A percentile compares a stretch with the other conserved stretches of the same genome.
These are phyloP conservation scores for Leccinum angustisporum DNA, from an alignment of 1,284 basidiomycete species.

Conservation along the genomic window DNA sequence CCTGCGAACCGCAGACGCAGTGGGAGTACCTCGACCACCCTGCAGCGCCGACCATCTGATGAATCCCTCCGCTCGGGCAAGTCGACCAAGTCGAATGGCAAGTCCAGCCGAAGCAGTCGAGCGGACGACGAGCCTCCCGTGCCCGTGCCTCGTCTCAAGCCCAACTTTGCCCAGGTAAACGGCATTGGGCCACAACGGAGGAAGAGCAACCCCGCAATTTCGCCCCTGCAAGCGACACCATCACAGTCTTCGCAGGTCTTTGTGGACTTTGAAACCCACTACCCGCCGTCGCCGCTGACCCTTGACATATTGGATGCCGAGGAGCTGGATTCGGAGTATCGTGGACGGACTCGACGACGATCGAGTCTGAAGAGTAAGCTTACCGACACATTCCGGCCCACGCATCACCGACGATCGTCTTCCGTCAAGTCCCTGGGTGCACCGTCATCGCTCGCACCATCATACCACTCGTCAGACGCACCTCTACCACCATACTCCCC, in stretches of 20 bases:
- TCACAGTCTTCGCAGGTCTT: constrained; percentile 39
- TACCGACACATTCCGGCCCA: constrained; percentile 44
- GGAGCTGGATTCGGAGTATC: constrained; percentile 34
- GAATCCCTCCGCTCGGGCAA: constrained; percentile 45
- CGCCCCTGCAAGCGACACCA: constrained; percentile 31
- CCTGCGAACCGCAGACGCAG: constrained; percentile 28
- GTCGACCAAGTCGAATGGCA: constrained; percentile 37
- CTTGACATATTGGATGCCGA: constrained; percentile 31
- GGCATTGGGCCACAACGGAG: constrained; percentile 35
- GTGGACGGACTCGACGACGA: constrained; percentile 45
- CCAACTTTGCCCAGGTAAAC: constrained; percentile 24
- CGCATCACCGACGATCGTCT: constrained; percentile 33
- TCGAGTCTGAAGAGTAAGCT: constrained; percentile 47
- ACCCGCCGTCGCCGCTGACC: constrained; percentile 25
- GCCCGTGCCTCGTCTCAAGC: constrained; percentile 21
- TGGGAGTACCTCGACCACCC: constrained; percentile 24
- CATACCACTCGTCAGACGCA: constrained; percentile 28
- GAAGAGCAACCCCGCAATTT: constrained; percentile 44
- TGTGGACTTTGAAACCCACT: constrained; percentile 27
- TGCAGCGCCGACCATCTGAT: constrained; percentile 33
- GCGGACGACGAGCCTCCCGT: constrained; percentile 31
- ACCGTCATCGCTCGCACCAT: constrained; percentile 31
- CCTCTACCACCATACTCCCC: constrained; percentile 32
- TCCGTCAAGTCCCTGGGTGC: constrained; percentile 38
- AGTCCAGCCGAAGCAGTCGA: constrained; percentile 31